Conservation (phyloP, 306 rosid genomes). For the Neltuma alba region DNA sequence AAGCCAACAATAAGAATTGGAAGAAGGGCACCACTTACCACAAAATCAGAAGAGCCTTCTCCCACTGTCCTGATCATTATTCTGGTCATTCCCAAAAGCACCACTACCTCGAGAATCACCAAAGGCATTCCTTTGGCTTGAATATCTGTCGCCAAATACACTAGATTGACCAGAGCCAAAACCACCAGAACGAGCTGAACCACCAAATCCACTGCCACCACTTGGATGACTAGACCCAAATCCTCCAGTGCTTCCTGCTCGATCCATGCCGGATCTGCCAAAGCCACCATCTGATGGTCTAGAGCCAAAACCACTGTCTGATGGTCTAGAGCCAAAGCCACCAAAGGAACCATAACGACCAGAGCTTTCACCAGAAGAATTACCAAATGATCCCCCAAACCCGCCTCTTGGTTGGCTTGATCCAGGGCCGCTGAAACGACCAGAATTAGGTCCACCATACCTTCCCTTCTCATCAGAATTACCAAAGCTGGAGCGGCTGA, state of each 20-base stretch:
- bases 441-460: not conserved
- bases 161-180: constrained; percentile 43
- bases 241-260: constrained; percentile 13
- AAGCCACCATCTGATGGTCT: too few species aligned
- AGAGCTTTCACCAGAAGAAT: constrained; percentile 22
- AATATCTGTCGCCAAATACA: constrained; percentile 33
- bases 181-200: constrained; percentile 26
- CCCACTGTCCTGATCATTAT: constrained; percentile 26
- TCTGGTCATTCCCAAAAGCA: not conserved
- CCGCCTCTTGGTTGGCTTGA: constrained; percentile 44
- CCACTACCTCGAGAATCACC: constrained; percentile 38
- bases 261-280: constrained; percentile 35
- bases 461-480: constrained; percentile 37
- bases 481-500: constrained; percentile 56
- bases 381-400: constrained; percentile 35
- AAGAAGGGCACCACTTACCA: constrained; percentile 33
- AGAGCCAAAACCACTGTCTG: too few species aligned
- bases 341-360: constrained; percentile 59
- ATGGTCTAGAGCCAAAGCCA: constrained; percentile 46
- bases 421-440: constrained; percentile 36
- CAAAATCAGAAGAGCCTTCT: constrained; percentile 41
- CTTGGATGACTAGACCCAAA: constrained; percentile 33
- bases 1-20: constrained; percentile 26
- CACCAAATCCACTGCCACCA: constrained; percentile 33
- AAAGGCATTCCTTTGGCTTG: constrained; percentile 38